Base-by-base conservation (phyloP, 768 basidiomycete genomes). In the Serpula lacrymans region DNA sequence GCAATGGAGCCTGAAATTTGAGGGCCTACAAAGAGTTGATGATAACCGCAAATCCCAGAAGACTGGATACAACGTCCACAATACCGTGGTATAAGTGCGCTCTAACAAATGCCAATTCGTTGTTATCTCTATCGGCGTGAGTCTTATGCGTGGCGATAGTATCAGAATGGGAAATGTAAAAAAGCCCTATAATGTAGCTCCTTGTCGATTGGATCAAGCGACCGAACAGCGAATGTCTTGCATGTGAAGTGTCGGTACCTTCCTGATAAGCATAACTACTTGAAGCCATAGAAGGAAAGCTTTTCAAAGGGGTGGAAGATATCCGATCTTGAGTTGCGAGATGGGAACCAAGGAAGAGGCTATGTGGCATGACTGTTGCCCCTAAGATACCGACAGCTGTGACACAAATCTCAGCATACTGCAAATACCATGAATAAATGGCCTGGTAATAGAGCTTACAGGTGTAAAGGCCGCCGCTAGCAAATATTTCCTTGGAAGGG, bases 281-380 rank as follows among this genome's bases (percentile, higher is more conserved):
- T n/a, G n/a, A n/a, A n/a, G n/a, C n/a, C n/a, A n/a, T n/a, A n/a
- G n/a, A n/a, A n/a, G n/a, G n/a, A n/a, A n/a, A n/a, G n/a, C 34
- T 49, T 47, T 34, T 48, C 34, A 45, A 45, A 4, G 65, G 49
- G 7, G 60, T 57, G 26, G 62, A 61, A 1, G 67, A 64, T 11
- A 89, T 53, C 32, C 92, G 70, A 42, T 92, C 83, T 56, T 92
- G 87, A 0, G 88, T 91, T 2, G 90, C 84, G 4, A 96, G 77
- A 22, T 80, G 78, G 3, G 88, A 90, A 5, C 92, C 93, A 12
- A 96, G 71, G 68, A 88, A 92, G n/a, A 96, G 70, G 44, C 84
- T 84, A 59, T 94, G 92, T 0, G 92, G 92, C 92, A 94, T 94
- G 44, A 92, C 83, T 3, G 90, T 96, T 1, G 90, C 89, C 22